A percentile compares a stretch with the other conserved stretches of the same genome.
These are phyloP conservation scores for Aspergillus awamori DNA, from an alignment of 2,329 filamentous ascomycete species.

Conservation along the genomic window DNA sequence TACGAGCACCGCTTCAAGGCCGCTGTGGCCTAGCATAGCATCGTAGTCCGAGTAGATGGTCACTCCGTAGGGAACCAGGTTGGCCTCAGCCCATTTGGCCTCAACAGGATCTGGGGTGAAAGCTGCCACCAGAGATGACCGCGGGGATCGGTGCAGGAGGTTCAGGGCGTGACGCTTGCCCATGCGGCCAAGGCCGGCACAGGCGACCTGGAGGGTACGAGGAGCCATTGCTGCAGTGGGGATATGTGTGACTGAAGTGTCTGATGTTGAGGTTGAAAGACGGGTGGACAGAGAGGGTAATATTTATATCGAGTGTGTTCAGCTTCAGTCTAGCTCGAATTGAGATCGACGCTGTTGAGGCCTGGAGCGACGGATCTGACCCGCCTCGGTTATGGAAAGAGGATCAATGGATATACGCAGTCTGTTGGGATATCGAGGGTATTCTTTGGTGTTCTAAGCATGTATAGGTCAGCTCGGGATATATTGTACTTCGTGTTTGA, in stretches of 20 bases:
- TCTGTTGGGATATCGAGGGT: background rate
- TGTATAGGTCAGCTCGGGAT: too few species aligned
- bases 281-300: background rate
- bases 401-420: background rate
- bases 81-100: constrained; percentile 51
- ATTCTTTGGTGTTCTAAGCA: too few species aligned
- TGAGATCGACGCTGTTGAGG: background rate
- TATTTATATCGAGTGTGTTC: background rate
- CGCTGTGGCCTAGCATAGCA: constrained; percentile 56
- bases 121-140: constrained; percentile 52
- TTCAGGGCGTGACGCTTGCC: constrained; percentile 52
- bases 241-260: background rate
- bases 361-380: background rate
- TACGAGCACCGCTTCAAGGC: constrained; percentile 57
- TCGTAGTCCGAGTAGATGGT: constrained; percentile 56
- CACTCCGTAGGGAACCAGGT: constrained; percentile 54
- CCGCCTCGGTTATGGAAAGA: background rate
- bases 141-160: constrained; percentile 48
- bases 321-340: background rate
- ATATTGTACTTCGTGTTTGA: too few species aligned
- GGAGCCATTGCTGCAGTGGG: background rate
- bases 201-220: background rate
- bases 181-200: constrained; percentile 50
- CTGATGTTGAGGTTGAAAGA: background rate
- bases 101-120: constrained; percentile 49